phyloP scores from a whole-genome alignment of 2,329 filamentous ascomycete species.

The Escovopsis sp. region DNA sequence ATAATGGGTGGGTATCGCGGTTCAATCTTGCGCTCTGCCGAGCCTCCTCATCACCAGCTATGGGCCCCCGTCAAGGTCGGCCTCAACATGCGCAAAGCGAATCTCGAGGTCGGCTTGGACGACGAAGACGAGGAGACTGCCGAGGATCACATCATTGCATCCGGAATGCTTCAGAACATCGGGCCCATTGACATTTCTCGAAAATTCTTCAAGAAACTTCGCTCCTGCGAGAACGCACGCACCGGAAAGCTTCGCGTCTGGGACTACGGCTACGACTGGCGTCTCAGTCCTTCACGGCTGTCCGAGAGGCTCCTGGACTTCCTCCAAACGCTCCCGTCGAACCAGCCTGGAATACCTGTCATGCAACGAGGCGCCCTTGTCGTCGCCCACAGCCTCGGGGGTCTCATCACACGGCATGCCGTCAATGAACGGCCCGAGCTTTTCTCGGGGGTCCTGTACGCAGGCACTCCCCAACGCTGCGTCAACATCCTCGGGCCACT shows the following conservation, averaged over 20 bases:
- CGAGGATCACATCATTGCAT: slow-evolving; percentile 69
- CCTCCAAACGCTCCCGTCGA: slow-evolving; percentile 60
- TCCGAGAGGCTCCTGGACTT: slow-evolving; percentile 59
- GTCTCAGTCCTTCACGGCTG: slow-evolving; percentile 65
- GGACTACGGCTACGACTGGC: slow-evolving; percentile 93
- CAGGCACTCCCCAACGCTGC: slow-evolving; percentile 70
- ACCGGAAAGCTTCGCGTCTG: slow-evolving; percentile 62
- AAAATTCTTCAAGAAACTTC: slow-evolving; percentile 63
- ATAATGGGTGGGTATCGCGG: slow-evolving; percentile 83
- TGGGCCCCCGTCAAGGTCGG: slow-evolving; percentile 94
- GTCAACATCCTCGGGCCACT: slow-evolving; percentile 85
- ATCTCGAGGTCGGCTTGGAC: slow-evolving; percentile 73
- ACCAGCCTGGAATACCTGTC: slow-evolving; percentile 38
- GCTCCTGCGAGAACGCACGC: slow-evolving; percentile 57
- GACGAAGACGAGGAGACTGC: slow-evolving; percentile 72
- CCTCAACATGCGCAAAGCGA: slow-evolving; percentile 78
- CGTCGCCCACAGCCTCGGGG: slow-evolving; percentile 76
- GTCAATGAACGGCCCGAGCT: slow-evolving; percentile 76
- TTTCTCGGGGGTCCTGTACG: slow-evolving; percentile 74
- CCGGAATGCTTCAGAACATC: slow-evolving; percentile 81
- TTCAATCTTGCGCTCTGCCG: slow-evolving; percentile 72
- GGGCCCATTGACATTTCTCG: slow-evolving; percentile 83
- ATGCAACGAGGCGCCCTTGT: slow-evolving; percentile 58
- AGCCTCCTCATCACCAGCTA: slow-evolving; percentile 68
- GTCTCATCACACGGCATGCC: slow-evolving; percentile 74